Conservation (phyloP, 805 yeast genomes). For the Wickerhamiella dianesei region DNA sequence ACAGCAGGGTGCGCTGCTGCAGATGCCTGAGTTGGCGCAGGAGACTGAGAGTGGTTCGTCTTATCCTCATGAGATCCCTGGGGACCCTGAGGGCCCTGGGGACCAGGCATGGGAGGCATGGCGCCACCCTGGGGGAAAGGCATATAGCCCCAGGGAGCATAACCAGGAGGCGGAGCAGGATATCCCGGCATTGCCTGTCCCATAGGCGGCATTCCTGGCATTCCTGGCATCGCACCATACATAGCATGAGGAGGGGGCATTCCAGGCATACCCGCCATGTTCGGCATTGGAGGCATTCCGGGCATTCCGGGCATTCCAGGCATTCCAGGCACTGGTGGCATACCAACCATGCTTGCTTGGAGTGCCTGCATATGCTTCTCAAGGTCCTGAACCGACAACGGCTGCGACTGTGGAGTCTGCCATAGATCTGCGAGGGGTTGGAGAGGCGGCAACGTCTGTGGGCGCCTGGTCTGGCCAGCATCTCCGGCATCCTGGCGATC, state of each 20-base stretch:
- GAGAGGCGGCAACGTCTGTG: neutral
- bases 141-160: neutral
- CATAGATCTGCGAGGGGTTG: constrained; percentile 12
- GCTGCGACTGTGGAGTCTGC: constrained; percentile 7
- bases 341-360: neutral
- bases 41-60: too few relatives aligned
- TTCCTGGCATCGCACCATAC: neutral
- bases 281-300: constrained; percentile 4
- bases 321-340: constrained; percentile 15
- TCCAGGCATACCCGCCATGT: constrained; percentile 3
- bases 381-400: constrained; percentile 1
- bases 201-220: constrained; percentile 10
- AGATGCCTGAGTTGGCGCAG: too few relatives aligned
- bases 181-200: constrained; percentile 11
- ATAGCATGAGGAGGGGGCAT: constrained; percentile 4
- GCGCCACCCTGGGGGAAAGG: neutral
- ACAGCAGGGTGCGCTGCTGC: too few relatives aligned
- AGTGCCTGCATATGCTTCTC: constrained; percentile 1
- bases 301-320: constrained; percentile 7
- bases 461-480: constrained; percentile 5
- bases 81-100: too few relatives aligned
- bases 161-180: constrained; percentile 6
- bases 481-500: neutral
- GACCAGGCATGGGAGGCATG: neutral
- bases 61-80: too few relatives aligned